phyloP scores from a whole-genome alignment of 768 basidiomycete genomes.

The Pleurotus sapidus region DNA sequence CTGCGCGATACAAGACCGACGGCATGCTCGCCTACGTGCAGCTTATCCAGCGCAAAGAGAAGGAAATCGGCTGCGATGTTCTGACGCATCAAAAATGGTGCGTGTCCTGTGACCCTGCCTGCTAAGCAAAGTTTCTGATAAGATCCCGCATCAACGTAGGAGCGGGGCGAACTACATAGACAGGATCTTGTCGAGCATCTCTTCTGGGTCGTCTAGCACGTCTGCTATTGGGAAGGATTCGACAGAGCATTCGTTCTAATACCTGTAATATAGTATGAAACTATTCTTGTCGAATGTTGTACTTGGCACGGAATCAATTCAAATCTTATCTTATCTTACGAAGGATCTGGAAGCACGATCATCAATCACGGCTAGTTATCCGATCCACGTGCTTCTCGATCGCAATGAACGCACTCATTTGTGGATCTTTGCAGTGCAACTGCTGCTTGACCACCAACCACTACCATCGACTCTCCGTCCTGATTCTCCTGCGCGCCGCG shows the following conservation, averaged over 20 bases:
- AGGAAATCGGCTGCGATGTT: conserved; percentile 85
- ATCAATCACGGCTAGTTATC: conserved; percentile 1
- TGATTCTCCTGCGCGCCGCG: not conserved
- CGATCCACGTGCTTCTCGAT: not conserved
- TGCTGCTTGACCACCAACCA: not conserved
- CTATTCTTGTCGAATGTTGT: not conserved
- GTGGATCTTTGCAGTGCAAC: not conserved
- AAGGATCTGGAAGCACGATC: too few relatives aligned
- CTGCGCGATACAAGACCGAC: conserved; percentile 76
- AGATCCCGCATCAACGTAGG: conserved; percentile 34
- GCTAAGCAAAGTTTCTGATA: not conserved
- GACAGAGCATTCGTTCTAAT: conserved; percentile 80
- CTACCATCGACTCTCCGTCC: not conserved
- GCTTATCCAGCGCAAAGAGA: conserved; percentile 84
- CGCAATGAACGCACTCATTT: not conserved
- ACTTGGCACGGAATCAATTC: not conserved
- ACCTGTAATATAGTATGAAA: not conserved
- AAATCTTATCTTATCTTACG: not conserved
- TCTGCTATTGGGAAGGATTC: conserved; percentile 83
- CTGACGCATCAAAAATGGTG: conserved; percentile 94
- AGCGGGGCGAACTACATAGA: conserved; percentile 92
- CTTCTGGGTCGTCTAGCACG: conserved; percentile 87
- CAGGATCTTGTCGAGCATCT: conserved; percentile 76
- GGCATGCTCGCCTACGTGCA: conserved; percentile 94
- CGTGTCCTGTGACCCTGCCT: conserved; percentile 15